Conservation (phyloP, 164 flowering plant species). For the Macadamia tetraphylla region DNA sequence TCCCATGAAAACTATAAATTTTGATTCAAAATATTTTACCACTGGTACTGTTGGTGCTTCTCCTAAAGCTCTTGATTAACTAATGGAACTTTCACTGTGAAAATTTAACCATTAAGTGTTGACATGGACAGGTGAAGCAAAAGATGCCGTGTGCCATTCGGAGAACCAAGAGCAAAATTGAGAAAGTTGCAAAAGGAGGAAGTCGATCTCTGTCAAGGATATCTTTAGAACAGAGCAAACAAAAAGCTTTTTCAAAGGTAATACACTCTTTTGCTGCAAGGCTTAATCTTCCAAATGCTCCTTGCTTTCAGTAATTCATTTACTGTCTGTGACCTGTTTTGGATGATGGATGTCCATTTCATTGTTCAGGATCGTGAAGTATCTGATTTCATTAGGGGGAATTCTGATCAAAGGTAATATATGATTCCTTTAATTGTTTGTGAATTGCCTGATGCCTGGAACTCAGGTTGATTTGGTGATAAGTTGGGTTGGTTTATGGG, state of each 20-base stretch:
- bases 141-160: constrained; percentile 36
- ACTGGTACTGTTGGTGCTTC: neutral
- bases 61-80: neutral
- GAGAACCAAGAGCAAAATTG: constrained; percentile 19
- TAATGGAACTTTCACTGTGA: neutral
- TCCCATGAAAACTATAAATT: too few relatives aligned
- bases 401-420: constrained; percentile 36
- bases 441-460: too few relatives aligned
- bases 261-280: neutral
- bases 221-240: constrained; percentile 15
- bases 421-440: neutral
- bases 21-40: too few relatives aligned
- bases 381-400: constrained; percentile 18
- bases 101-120: neutral
- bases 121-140: constrained; percentile 25
- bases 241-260: constrained; percentile 23
- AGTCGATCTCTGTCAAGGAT: constrained; percentile 15
- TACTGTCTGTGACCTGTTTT: constrained; percentile 1
- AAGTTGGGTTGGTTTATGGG: neutral
- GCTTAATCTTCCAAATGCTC: constrained; percentile 2
- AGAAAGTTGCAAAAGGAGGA: constrained; percentile 23
- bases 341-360: neutral
- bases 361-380: constrained; percentile 27
- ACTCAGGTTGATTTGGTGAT: neutral
- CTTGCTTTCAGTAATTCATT: constrained; percentile 1